Conservation (phyloP, 495 filamentous ascomycete species). For the Neurospora hispaniola region DNA sequence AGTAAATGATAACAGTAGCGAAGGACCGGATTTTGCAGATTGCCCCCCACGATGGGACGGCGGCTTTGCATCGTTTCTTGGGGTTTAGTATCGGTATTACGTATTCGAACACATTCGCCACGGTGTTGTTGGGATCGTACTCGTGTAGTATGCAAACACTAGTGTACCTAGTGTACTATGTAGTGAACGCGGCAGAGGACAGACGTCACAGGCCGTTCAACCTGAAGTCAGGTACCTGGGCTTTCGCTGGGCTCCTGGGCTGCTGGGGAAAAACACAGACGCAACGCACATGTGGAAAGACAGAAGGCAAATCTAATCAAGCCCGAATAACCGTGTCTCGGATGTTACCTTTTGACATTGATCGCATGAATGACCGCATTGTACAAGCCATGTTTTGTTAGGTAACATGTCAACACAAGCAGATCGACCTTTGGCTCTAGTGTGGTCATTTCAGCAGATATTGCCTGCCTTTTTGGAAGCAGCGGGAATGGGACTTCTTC, state of each 20-base stretch:
- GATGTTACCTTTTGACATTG: background rate
- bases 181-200: background rate
- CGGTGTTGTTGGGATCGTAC: background rate
- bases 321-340: background rate
- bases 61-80: background rate
- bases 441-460: background rate
- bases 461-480: background rate
- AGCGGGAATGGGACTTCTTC: background rate
- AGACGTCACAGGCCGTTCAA: background rate
- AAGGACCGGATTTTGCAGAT: background rate
- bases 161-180: background rate
- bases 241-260: background rate
- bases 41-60: background rate
- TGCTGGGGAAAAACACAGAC: background rate
- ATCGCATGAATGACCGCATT: background rate
- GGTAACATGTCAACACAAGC: background rate
- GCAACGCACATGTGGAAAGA: background rate
- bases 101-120: background rate
- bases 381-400: background rate
- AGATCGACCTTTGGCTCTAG: background rate
- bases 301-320: background rate
- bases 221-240: background rate
- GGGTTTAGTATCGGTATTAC: background rate
- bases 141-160: background rate
- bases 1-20: background rate